Conservation (phyloP, 106 monocot genomes). For the Gastrodia elata region DNA sequence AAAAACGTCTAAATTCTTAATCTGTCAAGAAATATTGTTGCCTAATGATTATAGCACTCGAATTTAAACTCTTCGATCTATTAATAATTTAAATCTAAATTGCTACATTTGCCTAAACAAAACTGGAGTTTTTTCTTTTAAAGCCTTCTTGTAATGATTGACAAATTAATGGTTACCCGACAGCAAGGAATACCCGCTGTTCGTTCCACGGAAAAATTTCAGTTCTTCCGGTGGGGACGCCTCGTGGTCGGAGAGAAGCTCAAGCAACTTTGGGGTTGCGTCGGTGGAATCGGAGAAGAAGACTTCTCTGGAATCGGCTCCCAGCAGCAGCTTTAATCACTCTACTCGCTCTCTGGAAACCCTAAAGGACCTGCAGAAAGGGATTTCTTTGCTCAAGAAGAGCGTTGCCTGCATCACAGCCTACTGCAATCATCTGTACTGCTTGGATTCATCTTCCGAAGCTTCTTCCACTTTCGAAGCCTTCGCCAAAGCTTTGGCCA, state of each 20-base stretch:
- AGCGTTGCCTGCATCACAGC: slow-evolving; percentile 93
- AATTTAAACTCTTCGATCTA: too few species aligned
- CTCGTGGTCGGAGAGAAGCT: slow-evolving; percentile 78
- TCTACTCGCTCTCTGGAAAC: slow-evolving; percentile 47
- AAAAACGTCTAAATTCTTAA: too few species aligned
- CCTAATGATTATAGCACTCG: too few species aligned
- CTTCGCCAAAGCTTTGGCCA: slow-evolving; percentile 66
- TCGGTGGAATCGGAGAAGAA: slow-evolving; percentile 80
- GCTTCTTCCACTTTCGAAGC: slow-evolving; percentile 91
- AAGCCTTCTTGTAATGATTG: background rate
- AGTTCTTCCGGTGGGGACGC: slow-evolving; percentile 63
- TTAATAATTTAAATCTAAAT: too few species aligned
- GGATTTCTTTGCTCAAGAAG: slow-evolving; percentile 86
- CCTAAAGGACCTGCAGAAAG: slow-evolving; percentile 85
- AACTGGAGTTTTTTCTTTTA: too few species aligned
- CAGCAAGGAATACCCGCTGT: slow-evolving; percentile 92
- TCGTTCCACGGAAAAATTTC: slow-evolving; percentile 69
- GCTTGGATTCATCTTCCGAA: slow-evolving; percentile 69
- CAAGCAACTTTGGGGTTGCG: slow-evolving; percentile 75
- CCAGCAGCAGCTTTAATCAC: slow-evolving; percentile 52
- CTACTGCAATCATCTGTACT: slow-evolving; percentile 66
- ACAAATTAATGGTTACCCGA: slow-evolving; percentile 4
- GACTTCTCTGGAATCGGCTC: slow-evolving; percentile 33
- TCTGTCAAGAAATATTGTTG: too few species aligned
- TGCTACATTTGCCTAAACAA: too few species aligned